Evolutionary conservation across 306 rosid species (phyloP), one percentile per base, ranked within the genome.

Genomic region (Lotus japonicus): DNA sequence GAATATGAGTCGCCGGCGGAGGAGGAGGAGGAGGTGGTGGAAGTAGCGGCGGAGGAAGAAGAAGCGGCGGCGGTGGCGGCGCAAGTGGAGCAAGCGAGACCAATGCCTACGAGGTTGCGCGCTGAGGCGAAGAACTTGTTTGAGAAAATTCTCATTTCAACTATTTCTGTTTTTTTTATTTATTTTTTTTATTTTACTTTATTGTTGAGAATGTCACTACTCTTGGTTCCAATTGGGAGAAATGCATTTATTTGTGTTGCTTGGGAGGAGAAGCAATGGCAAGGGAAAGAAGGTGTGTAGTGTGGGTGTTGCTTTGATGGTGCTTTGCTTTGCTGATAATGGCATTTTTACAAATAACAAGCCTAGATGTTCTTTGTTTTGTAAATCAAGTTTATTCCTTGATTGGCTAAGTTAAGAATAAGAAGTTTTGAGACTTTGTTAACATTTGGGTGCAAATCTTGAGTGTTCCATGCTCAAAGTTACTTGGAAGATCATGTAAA

Each of bases 71-170:
- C 12, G 35, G 72, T 6, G 23, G 77, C 69, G 21, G 81, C 28
- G 23, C 74, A 16, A 13, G 58, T 5, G 41, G 70, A 21, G 17
- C 76, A 31, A 7, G 80, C 69, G 12, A 74, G 10, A 5, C 83
- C 86, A 1, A 84, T 7, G 45, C 82, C 65, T 11, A 87, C 19
- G 62, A 84, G 57, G 70, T 38, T 72, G 42, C 86, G 79, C 9
- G 77, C 79, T 75, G 71, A 81, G 46, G 54, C 48, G 28, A 88
- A 55, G 66, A 59, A 74, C 9, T 54, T 73, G 44, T 23, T 58
- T 64, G 77, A 18, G 64, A 60, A 73, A 12, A 4, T 28, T 11
- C 58, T 46, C 85, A 82, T 82, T 72, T 67, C 11, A 44, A 54
- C 17, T 16, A 38, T 54, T 2, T n/a, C 9, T n/a, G 50, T 53